Evolutionary conservation across 1,139 yeast genomes (phyloP).

Genomic region (Lodderomyces theae): DNA sequence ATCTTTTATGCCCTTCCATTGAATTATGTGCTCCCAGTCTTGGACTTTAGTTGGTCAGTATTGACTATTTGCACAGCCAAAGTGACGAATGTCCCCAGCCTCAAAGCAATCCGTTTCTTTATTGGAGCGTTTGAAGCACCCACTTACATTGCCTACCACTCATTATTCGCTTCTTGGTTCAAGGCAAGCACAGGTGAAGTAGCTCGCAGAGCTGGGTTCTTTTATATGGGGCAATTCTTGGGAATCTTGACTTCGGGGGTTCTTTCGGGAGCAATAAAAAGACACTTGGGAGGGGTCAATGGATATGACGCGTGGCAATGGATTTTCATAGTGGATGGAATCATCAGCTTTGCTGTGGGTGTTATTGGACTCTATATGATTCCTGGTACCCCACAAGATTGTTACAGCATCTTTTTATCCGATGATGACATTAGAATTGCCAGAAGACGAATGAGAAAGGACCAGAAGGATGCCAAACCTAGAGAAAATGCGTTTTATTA

Average conservation of each 20-base stretch:
- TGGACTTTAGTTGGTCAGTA: slow-evolving; percentile 66
- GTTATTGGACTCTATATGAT: slow-evolving; percentile 57
- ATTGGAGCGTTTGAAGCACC: slow-evolving; percentile 65
- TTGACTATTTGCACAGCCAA: slow-evolving; percentile 56
- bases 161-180: slow-evolving; percentile 62
- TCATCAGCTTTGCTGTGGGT: slow-evolving; percentile 59
- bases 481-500: slow-evolving; percentile 26
- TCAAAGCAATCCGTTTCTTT: slow-evolving; percentile 57
- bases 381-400: slow-evolving; percentile 68
- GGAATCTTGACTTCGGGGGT: slow-evolving; percentile 65
- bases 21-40: slow-evolving; percentile 52
- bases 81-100: slow-evolving; percentile 44
- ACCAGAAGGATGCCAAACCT: slow-evolving; percentile 34
- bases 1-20: slow-evolving; percentile 49
- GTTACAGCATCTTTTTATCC: slow-evolving; percentile 52
- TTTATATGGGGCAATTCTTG: slow-evolving; percentile 57
- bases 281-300: slow-evolving; percentile 41
- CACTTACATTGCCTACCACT: slow-evolving; percentile 57
- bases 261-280: slow-evolving; percentile 56
- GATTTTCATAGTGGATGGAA: slow-evolving; percentile 68
- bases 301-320: slow-evolving; percentile 67
- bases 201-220: slow-evolving; percentile 58
- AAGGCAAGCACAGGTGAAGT: slow-evolving; percentile 49
- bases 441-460: slow-evolving; percentile 49
- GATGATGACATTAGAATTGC: slow-evolving; percentile 67